Percentiles rank a stretch among this genome's conserved stretches.
phyloP scores from a whole-genome alignment of 306 rosid genomes.

The Gastrolobium bilobum region DNA sequence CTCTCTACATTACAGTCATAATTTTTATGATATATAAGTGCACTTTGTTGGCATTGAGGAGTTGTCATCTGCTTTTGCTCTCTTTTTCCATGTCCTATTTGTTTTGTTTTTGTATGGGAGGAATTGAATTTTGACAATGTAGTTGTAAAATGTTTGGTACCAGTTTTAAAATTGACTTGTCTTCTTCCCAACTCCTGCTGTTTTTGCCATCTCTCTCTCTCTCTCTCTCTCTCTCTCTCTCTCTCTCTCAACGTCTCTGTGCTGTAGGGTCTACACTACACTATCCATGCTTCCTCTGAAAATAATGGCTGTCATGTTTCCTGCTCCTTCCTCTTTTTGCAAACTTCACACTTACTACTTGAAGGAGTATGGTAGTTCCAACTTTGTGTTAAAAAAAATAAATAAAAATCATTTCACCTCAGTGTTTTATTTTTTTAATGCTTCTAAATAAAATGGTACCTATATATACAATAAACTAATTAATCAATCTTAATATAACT shows the following conservation, averaged over 20 bases:
- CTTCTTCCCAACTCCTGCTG: slow-evolving; percentile 61
- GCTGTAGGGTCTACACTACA: slow-evolving; percentile 81
- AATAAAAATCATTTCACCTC: not conserved
- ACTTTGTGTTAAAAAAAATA: slow-evolving; percentile 42
- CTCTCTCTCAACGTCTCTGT: slow-evolving; percentile 44
- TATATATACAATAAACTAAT: not conserved
- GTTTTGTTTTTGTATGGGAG: slow-evolving; percentile 52
- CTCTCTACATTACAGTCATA: not conserved
- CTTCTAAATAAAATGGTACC: not conserved
- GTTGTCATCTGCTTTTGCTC: slow-evolving; percentile 55
- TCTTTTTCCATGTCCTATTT: slow-evolving; percentile 53
- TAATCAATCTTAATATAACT: not conserved
- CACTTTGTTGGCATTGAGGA: slow-evolving; percentile 51
- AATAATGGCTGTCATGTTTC: slow-evolving; percentile 69
- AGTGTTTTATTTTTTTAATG: not conserved
- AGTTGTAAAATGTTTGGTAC: slow-evolving; percentile 59
- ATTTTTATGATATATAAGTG: slow-evolving; percentile 39
- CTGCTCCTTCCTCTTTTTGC: slow-evolving; percentile 68
- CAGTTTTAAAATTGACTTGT: slow-evolving; percentile 71
- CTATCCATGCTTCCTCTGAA: slow-evolving; percentile 70
- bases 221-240: slow-evolving; percentile 37
- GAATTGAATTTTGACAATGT: slow-evolving; percentile 61
- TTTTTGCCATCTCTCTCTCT: slow-evolving; percentile 42
- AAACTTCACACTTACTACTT: slow-evolving; percentile 59
- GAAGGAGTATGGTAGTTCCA: slow-evolving; percentile 46